Base-by-base conservation (phyloP, 257 asterid species). In the Cinchona pubescens region DNA sequence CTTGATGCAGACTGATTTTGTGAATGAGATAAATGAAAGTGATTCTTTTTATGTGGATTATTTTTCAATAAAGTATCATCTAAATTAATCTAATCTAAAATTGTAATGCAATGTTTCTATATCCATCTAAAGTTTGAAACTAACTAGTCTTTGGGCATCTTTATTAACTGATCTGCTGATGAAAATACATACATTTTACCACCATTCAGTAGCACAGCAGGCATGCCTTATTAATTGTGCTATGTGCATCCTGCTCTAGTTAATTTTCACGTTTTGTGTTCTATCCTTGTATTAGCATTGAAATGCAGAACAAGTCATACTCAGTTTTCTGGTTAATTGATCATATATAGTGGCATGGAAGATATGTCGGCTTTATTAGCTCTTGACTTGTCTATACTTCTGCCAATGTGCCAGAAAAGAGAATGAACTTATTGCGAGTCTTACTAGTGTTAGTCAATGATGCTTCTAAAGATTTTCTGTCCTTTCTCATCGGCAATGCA, bases 321-420 rank as follows among this genome's bases (percentile, higher is more conserved):
- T 23, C 62, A 10, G 5, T 69, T 71, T 4, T 62, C 90, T 78
- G 97, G n/a, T n/a, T 96, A 79, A 89, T 94, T 84, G 97, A 92
- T 78, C 97, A 94, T 79, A 90, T 92, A 81, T 96, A 89, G 81
- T 87, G 76, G 67, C 90, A 94, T 68, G 98, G 97, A 76, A 94
- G 98, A 97, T 84, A 85, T 75, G 93, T 70, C 78, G 32, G 71
- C 71, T 37, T 59, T 73, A 49, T 45, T 84, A 4, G 34, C 42
- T 60, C 30, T 45, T 61, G 46, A 53, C 59, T 34, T 61, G 19
- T n/a, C 12, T n/a, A n/a, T n/a, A n/a, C n/a, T n/a, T 32, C 40
- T 76, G 71, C 74, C n/a, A 25, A n/a, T 69, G 21, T 71, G 40
- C 51, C 13, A 35, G 61, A 11, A 45, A 32, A 51, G n/a, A n/a